Evolutionary conservation across 2,329 filamentous ascomycete genomes (phyloP).

Genomic region (Thelonectria discophora): DNA sequence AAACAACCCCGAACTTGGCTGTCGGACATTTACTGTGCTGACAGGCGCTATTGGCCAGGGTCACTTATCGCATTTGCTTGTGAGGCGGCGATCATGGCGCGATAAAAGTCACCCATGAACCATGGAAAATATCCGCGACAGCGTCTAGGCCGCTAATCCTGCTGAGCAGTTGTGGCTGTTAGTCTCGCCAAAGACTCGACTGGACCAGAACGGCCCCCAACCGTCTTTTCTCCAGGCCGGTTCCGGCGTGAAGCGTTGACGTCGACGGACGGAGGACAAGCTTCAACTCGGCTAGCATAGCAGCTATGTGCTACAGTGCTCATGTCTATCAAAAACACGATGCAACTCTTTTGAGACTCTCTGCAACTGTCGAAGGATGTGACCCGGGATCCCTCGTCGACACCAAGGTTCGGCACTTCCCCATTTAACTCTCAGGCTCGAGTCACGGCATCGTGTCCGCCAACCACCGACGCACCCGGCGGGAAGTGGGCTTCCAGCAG

Average conservation of each 20-base stretch:
- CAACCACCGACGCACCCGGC: slow-evolving; percentile 16
- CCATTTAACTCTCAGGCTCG: slow-evolving; percentile 18
- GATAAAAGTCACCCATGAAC: slow-evolving; percentile 16
- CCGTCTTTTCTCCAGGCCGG: slow-evolving; percentile 8
- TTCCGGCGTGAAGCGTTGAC: slow-evolving; percentile 1
- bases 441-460: slow-evolving; percentile 21
- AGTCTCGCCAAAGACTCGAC: neutral
- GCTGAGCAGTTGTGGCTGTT: neutral
- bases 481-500: slow-evolving; percentile 14
- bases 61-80: neutral
- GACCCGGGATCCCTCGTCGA: slow-evolving; percentile 26
- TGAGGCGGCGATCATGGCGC: slow-evolving; percentile 1
- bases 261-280: no score
- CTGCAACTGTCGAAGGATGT: slow-evolving; percentile 1
- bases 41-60: slow-evolving; percentile 17
- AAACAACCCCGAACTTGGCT: slow-evolving; percentile 3
- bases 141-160: neutral
- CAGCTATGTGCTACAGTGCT: slow-evolving; percentile 19
- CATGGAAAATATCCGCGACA: slow-evolving; percentile 9
- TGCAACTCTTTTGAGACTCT: no score
- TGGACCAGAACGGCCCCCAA: neutral
- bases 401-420: slow-evolving; percentile 12
- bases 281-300: no score
- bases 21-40: slow-evolving; percentile 23
- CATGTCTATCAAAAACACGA: slow-evolving; percentile 17